A percentile compares a stretch with the other conserved stretches of the same genome.
These are phyloP conservation scores for Calycina herbarum DNA, from an alignment of 2,329 filamentous ascomycete species.

Conservation along the genomic window DNA sequence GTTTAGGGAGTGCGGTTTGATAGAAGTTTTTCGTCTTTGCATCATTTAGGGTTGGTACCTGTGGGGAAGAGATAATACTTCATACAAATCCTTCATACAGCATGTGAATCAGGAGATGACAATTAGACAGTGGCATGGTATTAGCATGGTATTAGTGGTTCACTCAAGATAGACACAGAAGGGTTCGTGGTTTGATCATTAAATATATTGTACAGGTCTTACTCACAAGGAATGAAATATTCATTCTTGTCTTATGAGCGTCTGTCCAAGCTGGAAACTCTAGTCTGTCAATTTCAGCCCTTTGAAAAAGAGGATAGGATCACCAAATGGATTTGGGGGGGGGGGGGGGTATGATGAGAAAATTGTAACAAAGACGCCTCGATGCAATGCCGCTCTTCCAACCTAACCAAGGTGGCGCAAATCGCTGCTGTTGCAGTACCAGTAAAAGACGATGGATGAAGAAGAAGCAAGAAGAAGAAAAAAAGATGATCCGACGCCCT, in stretches of 20 bases:
- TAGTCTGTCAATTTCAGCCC: background rate
- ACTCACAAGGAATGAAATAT: constrained; percentile 3
- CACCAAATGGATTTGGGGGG: background rate
- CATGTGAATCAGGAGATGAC: background rate
- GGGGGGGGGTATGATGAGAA: background rate
- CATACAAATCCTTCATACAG: background rate
- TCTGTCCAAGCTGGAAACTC: background rate
- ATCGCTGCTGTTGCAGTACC: background rate
- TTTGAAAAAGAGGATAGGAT: background rate
- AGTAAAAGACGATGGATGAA: background rate
- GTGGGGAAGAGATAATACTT: background rate
- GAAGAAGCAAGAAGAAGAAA: constrained; percentile 9
- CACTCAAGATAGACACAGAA: background rate
- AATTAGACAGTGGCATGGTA: background rate
- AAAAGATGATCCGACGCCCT: constrained; percentile 17
- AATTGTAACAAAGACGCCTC: constrained; percentile 1
- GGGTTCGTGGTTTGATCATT: constrained; percentile 4
- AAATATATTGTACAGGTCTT: constrained; percentile 3
- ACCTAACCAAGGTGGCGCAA: constrained; percentile 3
- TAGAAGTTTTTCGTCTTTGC: background rate
- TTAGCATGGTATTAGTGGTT: background rate
- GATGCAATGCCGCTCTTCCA: constrained; percentile 1
- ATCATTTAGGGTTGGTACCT: background rate
- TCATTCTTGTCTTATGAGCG: background rate
- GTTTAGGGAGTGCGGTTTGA: background rate